Conservation (phyloP, 2,329 filamentous ascomycete species). For the Beauveria sp. region DNA sequence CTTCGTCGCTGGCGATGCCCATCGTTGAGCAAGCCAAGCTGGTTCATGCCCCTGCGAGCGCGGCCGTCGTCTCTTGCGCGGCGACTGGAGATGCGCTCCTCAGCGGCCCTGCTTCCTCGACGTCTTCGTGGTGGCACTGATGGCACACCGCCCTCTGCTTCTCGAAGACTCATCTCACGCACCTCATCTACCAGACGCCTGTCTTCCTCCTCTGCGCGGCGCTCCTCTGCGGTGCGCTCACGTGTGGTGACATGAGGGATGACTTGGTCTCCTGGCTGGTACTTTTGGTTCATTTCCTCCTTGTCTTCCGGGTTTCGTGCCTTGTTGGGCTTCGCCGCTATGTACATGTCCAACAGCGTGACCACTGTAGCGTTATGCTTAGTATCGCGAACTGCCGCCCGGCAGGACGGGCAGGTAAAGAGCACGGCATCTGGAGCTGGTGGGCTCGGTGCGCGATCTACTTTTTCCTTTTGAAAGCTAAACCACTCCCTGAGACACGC, state of each 20-base stretch:
- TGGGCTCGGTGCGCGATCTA: conserved; percentile 41
- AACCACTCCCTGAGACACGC: conserved; percentile 97
- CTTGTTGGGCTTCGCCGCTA: conserved; percentile 71
- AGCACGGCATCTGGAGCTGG: conserved; percentile 40
- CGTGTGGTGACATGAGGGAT: conserved; percentile 52
- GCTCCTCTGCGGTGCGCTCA: conserved; percentile 45
- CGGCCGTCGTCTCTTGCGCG: conserved; percentile 28
- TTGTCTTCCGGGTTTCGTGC: conserved; percentile 65
- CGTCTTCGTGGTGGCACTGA: conserved; percentile 11
- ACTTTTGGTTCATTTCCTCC: conserved; percentile 65
- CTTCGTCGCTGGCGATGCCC: conserved; percentile 30
- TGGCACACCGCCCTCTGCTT: conserved; percentile 47
- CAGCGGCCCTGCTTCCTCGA: conserved; percentile 16
- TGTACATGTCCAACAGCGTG: conserved; percentile 81
- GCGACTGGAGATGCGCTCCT: conserved; percentile 22
- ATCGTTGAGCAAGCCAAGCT: conserved; percentile 29
- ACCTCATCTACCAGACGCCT: conserved; percentile 63
- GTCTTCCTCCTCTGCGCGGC: conserved; percentile 56
- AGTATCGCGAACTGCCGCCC: conserved; percentile 76
- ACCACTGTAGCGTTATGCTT: conserved; percentile 85
- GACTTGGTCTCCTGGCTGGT: conserved; percentile 75
- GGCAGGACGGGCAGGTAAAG: conserved; percentile 91
- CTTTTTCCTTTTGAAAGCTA: conserved; percentile 61
- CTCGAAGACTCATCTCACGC: conserved; percentile 64
- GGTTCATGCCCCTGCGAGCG: conserved; percentile 26